Conservation (phyloP, 148 eudicot genomes). For the Hydrangea macrophylla region DNA sequence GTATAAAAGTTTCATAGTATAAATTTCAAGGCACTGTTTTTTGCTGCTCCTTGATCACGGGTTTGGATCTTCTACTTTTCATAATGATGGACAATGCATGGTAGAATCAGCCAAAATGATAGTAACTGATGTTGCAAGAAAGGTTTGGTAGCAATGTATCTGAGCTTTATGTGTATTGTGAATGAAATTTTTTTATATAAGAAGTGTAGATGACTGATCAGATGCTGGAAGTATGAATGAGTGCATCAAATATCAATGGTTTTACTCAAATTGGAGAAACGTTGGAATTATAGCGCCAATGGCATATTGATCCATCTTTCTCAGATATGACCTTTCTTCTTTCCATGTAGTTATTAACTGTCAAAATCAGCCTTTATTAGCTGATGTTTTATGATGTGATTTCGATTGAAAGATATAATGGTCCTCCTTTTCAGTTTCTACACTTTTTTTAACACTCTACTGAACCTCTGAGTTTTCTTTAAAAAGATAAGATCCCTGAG, state of each 20-base stretch:
- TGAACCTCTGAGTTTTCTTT: too few relatives aligned
- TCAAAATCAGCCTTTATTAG: background rate
- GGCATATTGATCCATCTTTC: background rate
- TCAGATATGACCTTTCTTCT: background rate
- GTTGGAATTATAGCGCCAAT: background rate
- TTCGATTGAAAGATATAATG: too few relatives aligned
- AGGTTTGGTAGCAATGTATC: background rate
- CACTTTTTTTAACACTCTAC: too few relatives aligned
- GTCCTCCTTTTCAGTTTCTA: too few relatives aligned
- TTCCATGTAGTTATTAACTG: background rate
- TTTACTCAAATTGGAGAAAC: slow-evolving; percentile 2
- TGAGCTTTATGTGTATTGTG: background rate
- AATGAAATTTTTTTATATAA: too few relatives aligned
- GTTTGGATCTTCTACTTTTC: background rate
- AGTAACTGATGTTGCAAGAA: background rate
- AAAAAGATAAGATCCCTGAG: too few relatives aligned
- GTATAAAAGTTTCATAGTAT: background rate
- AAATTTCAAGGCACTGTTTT: background rate
- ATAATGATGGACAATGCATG: background rate
- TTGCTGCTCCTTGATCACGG: background rate
- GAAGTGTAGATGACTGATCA: background rate
- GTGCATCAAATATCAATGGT: background rate
- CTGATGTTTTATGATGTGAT: slow-evolving; percentile 5
- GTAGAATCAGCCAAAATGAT: background rate
- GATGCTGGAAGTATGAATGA: background rate